Percentiles rank a stretch among this genome's conserved stretches.
These are phyloP conservation scores for Glycine latifolia DNA, from an alignment of 306 rosid species.

Conservation along the genomic window DNA sequence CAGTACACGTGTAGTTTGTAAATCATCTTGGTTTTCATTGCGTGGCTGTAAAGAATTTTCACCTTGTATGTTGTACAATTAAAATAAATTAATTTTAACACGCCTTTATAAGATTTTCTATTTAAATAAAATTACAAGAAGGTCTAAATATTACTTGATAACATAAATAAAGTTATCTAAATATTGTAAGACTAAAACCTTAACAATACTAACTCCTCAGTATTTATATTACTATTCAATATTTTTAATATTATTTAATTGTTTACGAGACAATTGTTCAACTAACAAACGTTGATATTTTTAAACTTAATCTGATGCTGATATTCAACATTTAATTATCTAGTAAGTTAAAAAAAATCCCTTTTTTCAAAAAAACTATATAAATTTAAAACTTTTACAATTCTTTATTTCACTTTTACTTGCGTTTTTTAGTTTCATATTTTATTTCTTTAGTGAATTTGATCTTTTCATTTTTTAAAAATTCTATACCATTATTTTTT, in stretches of 20 bases:
- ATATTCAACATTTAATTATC: background rate
- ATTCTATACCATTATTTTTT: background rate
- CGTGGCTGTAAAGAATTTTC: background rate
- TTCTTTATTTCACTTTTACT: background rate
- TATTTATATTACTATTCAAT: background rate
- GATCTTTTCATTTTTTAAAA: background rate
- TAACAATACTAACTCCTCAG: too few relatives aligned
- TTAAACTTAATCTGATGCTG: background rate
- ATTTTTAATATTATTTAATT: background rate
- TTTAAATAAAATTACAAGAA: background rate
- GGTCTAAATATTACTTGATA: too few relatives aligned
- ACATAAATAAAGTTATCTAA: too few relatives aligned
- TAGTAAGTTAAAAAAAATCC: background rate
- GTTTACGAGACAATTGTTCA: background rate
- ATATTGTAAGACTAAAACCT: background rate
- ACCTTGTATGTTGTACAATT: background rate
- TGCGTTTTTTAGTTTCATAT: background rate
- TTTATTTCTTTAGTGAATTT: background rate
- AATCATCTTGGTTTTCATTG: background rate
- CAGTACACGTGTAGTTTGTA: background rate
- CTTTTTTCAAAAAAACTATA: background rate
- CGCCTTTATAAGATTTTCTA: background rate
- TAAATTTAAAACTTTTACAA: background rate
- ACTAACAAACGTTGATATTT: background rate
- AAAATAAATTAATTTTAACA: background rate